Evolutionary conservation across 345 rosid genomes (phyloP).

Genomic region (Erysimum cheiranthoides): DNA sequence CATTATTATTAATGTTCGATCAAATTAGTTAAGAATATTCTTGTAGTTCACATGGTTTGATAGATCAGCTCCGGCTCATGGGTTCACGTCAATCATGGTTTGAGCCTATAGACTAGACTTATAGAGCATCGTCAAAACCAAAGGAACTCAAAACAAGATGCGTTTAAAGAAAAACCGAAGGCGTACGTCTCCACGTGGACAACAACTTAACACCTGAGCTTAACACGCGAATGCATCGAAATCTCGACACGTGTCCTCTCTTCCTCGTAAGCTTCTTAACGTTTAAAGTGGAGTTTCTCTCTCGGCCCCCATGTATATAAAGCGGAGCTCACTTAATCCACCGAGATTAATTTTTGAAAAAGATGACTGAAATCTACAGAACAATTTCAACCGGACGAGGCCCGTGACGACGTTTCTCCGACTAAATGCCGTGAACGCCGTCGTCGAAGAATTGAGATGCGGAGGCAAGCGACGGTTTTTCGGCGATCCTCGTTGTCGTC

Average conservation of each 20-base stretch:
- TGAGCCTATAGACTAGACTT: not conserved
- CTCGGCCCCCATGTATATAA: constrained; percentile 27
- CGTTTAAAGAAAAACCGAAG: constrained; percentile 20
- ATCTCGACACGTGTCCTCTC: constrained; percentile 14
- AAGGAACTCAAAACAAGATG: constrained; percentile 11
- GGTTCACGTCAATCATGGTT: not conserved
- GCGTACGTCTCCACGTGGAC: constrained; percentile 39
- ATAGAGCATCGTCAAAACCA: not conserved
- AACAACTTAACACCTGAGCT: constrained; percentile 40
- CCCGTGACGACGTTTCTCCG: constrained; percentile 44
- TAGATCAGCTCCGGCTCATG: not conserved
- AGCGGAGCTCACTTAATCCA: constrained; percentile 17
- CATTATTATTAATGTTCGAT: too few species aligned
- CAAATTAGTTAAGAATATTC: not conserved
- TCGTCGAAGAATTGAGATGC: constrained; percentile 52
- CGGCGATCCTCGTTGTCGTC: constrained; percentile 28
- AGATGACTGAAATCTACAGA: constrained; percentile 41
- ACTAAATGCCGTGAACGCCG: constrained; percentile 53
- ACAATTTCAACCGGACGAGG: constrained; percentile 19
- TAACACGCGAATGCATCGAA: constrained; percentile 26
- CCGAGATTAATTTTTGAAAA: not conserved
- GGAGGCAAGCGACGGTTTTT: constrained; percentile 52
- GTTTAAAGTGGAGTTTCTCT: constrained; percentile 17
- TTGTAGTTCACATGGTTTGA: not conserved
- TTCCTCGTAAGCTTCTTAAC: constrained; percentile 39